These are phyloP conservation scores for Vachellia collinsii DNA, from an alignment of 306 rosid genomes.

Conservation along the genomic window DNA sequence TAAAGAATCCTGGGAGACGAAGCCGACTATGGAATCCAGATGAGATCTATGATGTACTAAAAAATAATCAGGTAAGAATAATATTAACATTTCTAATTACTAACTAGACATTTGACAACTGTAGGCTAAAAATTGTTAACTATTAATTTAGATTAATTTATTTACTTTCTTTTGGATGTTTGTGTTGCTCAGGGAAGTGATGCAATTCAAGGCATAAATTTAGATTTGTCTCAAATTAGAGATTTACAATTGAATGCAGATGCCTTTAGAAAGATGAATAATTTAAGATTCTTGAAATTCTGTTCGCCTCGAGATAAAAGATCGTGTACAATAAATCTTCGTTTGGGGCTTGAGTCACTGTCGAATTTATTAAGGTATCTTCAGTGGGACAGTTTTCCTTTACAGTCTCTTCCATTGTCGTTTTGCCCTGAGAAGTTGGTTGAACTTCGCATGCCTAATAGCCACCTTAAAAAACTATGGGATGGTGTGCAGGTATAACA, in stretches of 20 bases:
- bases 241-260: background rate
- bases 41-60: background rate
- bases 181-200: conserved; percentile 6
- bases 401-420: background rate
- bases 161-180: background rate
- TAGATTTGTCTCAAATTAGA: conserved; percentile 17
- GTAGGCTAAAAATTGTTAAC: background rate
- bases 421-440: conserved; percentile 6
- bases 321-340: background rate
- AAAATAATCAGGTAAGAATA: background rate
- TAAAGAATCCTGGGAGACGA: background rate
- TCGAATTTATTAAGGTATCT: conserved; percentile 1
- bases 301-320: background rate
- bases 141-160: background rate
- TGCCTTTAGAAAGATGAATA: conserved; percentile 25
- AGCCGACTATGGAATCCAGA: conserved; percentile 2
- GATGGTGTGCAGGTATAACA: conserved; percentile 14
- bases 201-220: conserved; percentile 23
- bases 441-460: background rate
- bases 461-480: conserved; percentile 27
- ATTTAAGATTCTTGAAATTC: conserved; percentile 16
- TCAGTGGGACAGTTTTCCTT: conserved; percentile 12
- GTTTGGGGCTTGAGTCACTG: background rate
- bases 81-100: background rate
- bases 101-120: background rate